A percentile compares a stretch with the other conserved stretches of the same genome.
These are phyloP conservation scores for Solanum chilense DNA, from an alignment of 257 asterid species.

Conservation along the genomic window DNA sequence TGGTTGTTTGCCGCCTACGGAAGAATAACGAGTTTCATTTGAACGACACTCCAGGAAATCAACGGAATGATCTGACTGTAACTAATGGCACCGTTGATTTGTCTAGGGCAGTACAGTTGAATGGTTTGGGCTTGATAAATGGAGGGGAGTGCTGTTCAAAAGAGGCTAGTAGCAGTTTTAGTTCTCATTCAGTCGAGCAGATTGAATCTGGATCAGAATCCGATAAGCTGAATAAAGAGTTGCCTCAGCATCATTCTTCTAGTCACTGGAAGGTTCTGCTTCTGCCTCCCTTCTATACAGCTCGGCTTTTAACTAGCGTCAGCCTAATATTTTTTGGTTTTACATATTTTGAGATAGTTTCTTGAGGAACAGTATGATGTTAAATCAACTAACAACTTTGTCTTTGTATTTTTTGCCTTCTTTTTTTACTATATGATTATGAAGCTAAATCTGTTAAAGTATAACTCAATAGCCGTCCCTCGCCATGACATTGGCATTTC, in stretches of 20 bases:
- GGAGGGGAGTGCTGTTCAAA: conserved; percentile 31
- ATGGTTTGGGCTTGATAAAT: conserved; percentile 13
- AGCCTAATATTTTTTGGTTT: neutral
- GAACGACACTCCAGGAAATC: conserved; percentile 18
- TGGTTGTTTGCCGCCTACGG: conserved; percentile 75
- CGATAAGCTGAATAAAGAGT: conserved; percentile 24
- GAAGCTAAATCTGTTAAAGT: neutral
- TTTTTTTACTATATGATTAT: neutral
- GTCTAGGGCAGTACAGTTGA: conserved; percentile 27
- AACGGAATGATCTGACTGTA: conserved; percentile 2
- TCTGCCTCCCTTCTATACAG: neutral
- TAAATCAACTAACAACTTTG: neutral
- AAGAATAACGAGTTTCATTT: conserved; percentile 60
- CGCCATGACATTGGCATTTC: neutral
- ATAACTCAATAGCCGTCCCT: neutral
- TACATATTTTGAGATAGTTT: neutral
- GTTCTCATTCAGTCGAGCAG: conserved; percentile 50
- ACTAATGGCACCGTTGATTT: conserved; percentile 6
- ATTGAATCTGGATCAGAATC: conserved; percentile 30
- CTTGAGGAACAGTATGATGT: neutral
- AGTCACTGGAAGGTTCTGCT: conserved; percentile 21
- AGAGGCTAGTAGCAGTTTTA: conserved; percentile 42
- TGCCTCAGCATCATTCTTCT: conserved; percentile 12
- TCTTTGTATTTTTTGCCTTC: neutral
- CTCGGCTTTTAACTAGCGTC: neutral